These are phyloP conservation scores for Cylindrotheca closterium DNA, from an alignment of 108 stramenopile genomes.

Conservation along the genomic window DNA sequence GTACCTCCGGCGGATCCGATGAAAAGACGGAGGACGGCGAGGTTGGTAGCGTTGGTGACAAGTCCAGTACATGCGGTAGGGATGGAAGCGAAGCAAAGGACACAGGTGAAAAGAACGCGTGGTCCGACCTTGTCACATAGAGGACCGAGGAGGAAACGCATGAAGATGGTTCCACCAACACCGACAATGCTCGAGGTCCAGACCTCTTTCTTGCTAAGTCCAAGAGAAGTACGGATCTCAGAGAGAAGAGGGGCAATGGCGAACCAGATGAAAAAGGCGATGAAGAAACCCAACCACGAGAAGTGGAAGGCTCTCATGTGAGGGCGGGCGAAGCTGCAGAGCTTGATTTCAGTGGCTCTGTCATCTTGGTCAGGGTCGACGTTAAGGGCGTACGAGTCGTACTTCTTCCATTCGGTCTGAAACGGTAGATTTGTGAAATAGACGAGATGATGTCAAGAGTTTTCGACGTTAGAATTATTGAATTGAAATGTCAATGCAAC, in stretches of 20 bases:
- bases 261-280: constrained; percentile 92
- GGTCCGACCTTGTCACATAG: constrained; percentile 78
- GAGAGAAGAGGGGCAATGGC: constrained; percentile 83
- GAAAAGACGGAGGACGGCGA: constrained; percentile 71
- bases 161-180: constrained; percentile 67
- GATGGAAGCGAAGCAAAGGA: constrained; percentile 67
- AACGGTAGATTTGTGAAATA: no score
- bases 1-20: constrained; percentile 81
- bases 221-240: constrained; percentile 63
- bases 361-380: constrained; percentile 80
- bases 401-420: constrained; percentile 57
- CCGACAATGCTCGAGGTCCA: constrained; percentile 82
- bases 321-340: constrained; percentile 58
- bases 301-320: constrained; percentile 84
- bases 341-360: constrained; percentile 69
- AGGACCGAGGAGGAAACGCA: constrained; percentile 75
- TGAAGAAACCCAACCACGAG: constrained; percentile 74
- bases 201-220: constrained; percentile 65
- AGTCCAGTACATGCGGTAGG: constrained; percentile 67
- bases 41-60: constrained; percentile 49
- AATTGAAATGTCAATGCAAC: no score
- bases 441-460: not conserved
- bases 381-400: constrained; percentile 48
- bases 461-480: no score
- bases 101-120: constrained; percentile 55